Conservation (phyloP, 345 rosid genomes). For the Luvunga scandens region DNA sequence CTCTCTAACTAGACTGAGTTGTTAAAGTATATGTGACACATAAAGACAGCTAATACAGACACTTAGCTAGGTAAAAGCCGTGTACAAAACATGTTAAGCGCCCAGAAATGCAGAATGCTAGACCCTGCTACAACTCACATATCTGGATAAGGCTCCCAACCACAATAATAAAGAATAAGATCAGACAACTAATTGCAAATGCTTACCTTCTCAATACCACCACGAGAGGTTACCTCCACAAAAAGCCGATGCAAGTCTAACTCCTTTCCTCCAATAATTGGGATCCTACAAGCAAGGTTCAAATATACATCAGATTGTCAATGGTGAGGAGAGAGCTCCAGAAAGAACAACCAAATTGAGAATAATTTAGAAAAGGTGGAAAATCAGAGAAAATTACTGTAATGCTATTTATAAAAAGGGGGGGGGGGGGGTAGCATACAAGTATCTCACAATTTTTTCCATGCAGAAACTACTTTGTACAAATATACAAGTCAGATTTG, state of each 20-base stretch:
- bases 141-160: neutral
- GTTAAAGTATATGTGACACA: neutral
- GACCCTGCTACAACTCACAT: neutral
- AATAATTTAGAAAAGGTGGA: neutral
- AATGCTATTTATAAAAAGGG: neutral
- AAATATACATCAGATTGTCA: neutral
- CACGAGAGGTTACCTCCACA: slow-evolving; percentile 90
- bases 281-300: slow-evolving; percentile 56
- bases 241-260: slow-evolving; percentile 90
- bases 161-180: neutral
- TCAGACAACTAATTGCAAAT: neutral
- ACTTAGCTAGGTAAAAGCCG: neutral
- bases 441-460: neutral
- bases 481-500: neutral
- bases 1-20: neutral
- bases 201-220: slow-evolving; percentile 88
- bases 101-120: neutral
- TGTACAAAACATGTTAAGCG: neutral
- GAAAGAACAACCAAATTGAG: neutral
- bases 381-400: neutral
- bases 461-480: neutral
- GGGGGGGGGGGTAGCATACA: neutral
- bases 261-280: slow-evolving; percentile 87
- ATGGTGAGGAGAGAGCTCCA: neutral
- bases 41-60: neutral